Percentiles rank a stretch among this genome's conserved stretches.
Conservation (phyloP, 768 basidiomycete species). For the Albatrellus ellisii region DNA sequence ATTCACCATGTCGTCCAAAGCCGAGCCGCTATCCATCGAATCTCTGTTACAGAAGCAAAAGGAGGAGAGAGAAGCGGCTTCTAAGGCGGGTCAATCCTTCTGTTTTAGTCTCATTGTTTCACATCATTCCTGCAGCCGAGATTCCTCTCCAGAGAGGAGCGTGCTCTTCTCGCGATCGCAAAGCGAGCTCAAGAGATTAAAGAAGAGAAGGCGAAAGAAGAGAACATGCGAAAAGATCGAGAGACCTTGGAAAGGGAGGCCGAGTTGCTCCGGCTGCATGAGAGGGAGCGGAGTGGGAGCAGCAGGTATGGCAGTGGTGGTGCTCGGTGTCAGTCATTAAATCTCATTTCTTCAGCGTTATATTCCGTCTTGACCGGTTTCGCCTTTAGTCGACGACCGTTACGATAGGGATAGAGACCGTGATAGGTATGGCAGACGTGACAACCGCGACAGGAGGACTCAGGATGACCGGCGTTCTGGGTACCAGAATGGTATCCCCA, state of each 20-base stretch:
- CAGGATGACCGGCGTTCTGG: slow-evolving; percentile 17
- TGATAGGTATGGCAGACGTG: slow-evolving; percentile 15
- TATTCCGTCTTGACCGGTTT: slow-evolving; percentile 4
- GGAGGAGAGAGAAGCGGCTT: slow-evolving; percentile 77
- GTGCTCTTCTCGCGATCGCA: slow-evolving; percentile 78
- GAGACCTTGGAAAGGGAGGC: slow-evolving; percentile 67
- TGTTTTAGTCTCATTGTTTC: neutral
- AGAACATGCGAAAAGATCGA: slow-evolving; percentile 44
- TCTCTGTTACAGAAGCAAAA: slow-evolving; percentile 76
- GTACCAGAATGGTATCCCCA: slow-evolving; percentile 60
- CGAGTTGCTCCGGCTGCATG: slow-evolving; percentile 42
- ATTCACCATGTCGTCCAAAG: slow-evolving; percentile 31
- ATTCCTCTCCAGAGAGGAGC: slow-evolving; percentile 87
- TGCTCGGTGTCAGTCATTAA: slow-evolving; percentile 27
- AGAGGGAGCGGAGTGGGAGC: slow-evolving; percentile 34
- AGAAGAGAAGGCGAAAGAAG: slow-evolving; percentile 55
- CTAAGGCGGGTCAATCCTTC: slow-evolving; percentile 45
- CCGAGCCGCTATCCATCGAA: slow-evolving; percentile 83
- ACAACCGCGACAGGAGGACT: slow-evolving; percentile 29
- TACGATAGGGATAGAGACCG: slow-evolving; percentile 17
- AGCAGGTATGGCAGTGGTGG: slow-evolving; percentile 26
- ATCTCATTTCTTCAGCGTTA: slow-evolving; percentile 4
- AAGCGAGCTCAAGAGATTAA: slow-evolving; percentile 77
- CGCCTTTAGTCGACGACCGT: slow-evolving; percentile 25
- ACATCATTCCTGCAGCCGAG: slow-evolving; percentile 50